Percentiles rank a stretch among this genome's conserved stretches.
Evolutionary conservation across 1,284 basidiomycete species (phyloP).

Genomic region (Cryptococcus jaspeensis): DNA sequence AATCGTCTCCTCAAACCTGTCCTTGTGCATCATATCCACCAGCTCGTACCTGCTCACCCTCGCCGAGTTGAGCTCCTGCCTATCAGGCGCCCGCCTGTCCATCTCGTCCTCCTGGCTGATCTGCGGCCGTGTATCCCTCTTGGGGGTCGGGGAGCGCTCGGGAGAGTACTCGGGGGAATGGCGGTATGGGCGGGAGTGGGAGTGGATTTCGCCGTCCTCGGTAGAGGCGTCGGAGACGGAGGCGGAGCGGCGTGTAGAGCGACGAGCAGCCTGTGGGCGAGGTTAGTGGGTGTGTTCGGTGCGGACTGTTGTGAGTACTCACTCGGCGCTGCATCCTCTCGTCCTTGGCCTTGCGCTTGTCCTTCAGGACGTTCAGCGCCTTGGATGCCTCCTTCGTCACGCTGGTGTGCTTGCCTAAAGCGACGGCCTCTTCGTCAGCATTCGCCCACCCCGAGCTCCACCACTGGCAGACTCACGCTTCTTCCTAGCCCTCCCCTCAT

Average conservation of each 20-base stretch:
- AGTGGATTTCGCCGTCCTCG: constrained; percentile 67
- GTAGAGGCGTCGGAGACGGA: constrained; percentile 36
- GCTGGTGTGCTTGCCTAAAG: constrained; percentile 66
- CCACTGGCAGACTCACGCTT: constrained; percentile 53
- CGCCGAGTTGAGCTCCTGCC: constrained; percentile 65
- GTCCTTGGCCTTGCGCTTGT: constrained; percentile 65
- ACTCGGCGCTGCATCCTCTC: constrained; percentile 38
- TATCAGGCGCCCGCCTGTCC: constrained; percentile 65
- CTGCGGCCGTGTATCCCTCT: constrained; percentile 48
- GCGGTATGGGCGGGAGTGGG: constrained; percentile 62
- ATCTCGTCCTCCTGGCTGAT: constrained; percentile 57
- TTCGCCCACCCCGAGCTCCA: too few species aligned
- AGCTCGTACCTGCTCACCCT: constrained; percentile 74
- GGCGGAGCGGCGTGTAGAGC: constrained; percentile 42
- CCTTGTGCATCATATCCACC: constrained; percentile 55
- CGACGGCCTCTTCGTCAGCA: constrained; percentile 31
- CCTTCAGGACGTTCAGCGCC: constrained; percentile 79
- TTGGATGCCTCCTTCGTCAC: constrained; percentile 77
- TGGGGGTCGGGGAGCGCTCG: constrained; percentile 54
- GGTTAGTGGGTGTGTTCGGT: background rate
- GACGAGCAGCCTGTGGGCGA: constrained; percentile 51
- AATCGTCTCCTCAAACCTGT: constrained; percentile 31
- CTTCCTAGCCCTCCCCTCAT: constrained; percentile 52
- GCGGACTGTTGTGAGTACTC: background rate
- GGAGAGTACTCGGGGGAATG: constrained; percentile 52